Evolutionary conservation across 2,329 filamentous ascomycete genomes (phyloP).

Genomic region (Fusarium staphyleae): DNA sequence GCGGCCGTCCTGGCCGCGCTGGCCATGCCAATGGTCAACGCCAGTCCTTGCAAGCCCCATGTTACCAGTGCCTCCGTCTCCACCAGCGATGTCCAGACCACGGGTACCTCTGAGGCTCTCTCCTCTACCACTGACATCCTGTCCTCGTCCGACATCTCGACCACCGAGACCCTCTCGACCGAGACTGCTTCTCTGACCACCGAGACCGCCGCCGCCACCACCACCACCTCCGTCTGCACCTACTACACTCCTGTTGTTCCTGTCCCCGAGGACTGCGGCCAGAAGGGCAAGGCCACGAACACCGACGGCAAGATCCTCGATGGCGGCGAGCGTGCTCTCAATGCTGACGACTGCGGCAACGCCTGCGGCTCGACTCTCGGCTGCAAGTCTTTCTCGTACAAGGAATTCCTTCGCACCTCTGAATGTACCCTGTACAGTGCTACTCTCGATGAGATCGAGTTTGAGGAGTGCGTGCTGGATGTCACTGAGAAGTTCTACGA

Average conservation of each 20-base stretch:
- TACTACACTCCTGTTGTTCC: slow-evolving; percentile 2
- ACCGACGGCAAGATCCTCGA: slow-evolving; percentile 9
- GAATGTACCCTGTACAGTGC: too few relatives aligned
- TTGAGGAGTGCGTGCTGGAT: too few relatives aligned
- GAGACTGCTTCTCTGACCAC: not conserved
- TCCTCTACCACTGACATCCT: too few relatives aligned
- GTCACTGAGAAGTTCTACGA: too few relatives aligned
- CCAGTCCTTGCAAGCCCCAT: slow-evolving; percentile 30
- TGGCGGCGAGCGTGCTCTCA: not conserved
- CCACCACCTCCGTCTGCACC: slow-evolving; percentile 28
- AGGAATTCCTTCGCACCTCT: too few relatives aligned
- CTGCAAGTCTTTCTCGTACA: slow-evolving; percentile 26
- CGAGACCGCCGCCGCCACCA: slow-evolving; percentile 7
- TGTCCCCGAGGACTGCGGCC: slow-evolving; percentile 9
- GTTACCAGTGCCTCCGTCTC: slow-evolving; percentile 13
- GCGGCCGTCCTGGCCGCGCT: slow-evolving; percentile 29
- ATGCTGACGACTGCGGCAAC: slow-evolving; percentile 9
- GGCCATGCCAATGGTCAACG: slow-evolving; percentile 23
- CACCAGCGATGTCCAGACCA: slow-evolving; percentile 10
- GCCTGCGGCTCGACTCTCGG: slow-evolving; percentile 8
- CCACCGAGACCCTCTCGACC: too few relatives aligned
- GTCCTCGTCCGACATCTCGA: too few relatives aligned
- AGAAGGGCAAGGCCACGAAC: slow-evolving; percentile 7
- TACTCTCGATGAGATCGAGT: too few relatives aligned
- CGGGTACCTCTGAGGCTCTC: not conserved